Percentiles rank a stretch among this genome's conserved stretches.
Conservation (phyloP, 441 rosid species). For the Hura crepitans region DNA sequence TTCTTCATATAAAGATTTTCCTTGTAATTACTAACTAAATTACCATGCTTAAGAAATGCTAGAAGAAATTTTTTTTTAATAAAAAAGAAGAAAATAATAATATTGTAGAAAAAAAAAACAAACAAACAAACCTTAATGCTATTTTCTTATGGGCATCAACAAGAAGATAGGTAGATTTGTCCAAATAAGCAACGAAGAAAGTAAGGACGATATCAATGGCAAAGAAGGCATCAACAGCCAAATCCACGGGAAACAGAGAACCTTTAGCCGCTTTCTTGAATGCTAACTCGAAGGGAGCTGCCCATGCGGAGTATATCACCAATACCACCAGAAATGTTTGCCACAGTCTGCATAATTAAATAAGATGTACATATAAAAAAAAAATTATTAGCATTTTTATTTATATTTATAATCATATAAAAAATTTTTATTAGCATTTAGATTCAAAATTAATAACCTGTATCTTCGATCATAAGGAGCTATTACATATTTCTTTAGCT, state of each 20-base stretch:
- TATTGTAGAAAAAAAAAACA: too few relatives aligned
- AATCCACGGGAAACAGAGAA: constrained; percentile 46
- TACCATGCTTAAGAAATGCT: too few relatives aligned
- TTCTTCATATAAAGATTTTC: too few relatives aligned
- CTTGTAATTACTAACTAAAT: too few relatives aligned
- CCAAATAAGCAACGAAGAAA: constrained; percentile 85
- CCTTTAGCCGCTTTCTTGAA: constrained; percentile 55
- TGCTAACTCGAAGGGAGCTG: constrained; percentile 74
- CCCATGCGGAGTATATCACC: constrained; percentile 86
- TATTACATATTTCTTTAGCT: constrained; percentile 46
- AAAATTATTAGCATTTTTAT: background rate
- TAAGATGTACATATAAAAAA: background rate
- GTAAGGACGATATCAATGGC: constrained; percentile 72
- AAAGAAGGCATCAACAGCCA: constrained; percentile 73
- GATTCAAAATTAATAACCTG: constrained; percentile 50
- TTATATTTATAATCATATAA: too few relatives aligned
- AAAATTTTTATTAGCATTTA: too few relatives aligned
- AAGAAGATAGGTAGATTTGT: constrained; percentile 67
- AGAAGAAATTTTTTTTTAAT: too few relatives aligned
- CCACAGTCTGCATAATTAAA: constrained; percentile 48
- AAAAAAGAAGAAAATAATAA: too few relatives aligned
- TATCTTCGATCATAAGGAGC: constrained; percentile 86
- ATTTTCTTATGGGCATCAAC: constrained; percentile 73
- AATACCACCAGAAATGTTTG: constrained; percentile 62
- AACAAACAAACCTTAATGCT: constrained; percentile 41